phyloP scores from a whole-genome alignment of 257 asterid genomes.

The Coffea eugenioides region DNA sequence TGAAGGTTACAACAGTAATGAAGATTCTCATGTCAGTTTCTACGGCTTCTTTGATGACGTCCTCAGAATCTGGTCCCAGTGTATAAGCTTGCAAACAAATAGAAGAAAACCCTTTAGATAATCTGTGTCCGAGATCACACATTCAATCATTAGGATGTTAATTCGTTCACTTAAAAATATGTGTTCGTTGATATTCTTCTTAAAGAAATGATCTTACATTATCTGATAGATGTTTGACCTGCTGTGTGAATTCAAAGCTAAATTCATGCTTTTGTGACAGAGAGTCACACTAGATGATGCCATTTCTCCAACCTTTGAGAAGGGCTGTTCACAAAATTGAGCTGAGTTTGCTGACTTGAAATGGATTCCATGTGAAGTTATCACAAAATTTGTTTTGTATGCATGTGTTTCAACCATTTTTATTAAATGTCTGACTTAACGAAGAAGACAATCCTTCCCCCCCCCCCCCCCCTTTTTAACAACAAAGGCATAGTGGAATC shows the following conservation, averaged over 20 bases:
- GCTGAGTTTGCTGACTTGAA: not conserved
- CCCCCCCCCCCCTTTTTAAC: no score
- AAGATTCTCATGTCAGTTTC: conserved; percentile 38
- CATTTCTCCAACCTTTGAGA: not conserved
- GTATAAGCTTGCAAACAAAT: conserved; percentile 17
- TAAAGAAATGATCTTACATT: not conserved
- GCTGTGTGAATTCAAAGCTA: not conserved
- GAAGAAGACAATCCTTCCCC: not conserved
- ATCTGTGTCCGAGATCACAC: conserved; percentile 9
- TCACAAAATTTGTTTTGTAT: not conserved
- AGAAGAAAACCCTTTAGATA: conserved; percentile 10
- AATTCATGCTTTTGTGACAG: not conserved
- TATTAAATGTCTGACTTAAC: not conserved
- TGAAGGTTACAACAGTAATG: conserved; percentile 28
- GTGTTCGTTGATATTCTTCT: not conserved
- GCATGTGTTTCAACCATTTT: conserved; percentile 10
- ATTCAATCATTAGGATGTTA: conserved; percentile 10
- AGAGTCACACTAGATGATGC: conserved; percentile 5
- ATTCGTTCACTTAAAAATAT: not conserved
- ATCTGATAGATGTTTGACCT: conserved; percentile 7
- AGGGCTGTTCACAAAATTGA: not conserved
- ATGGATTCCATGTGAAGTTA: conserved; percentile 13
- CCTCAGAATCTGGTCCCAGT: conserved; percentile 29
- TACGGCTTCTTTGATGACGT: conserved; percentile 28
- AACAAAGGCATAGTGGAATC: not conserved